Conservation (phyloP, 2,329 filamentous ascomycete genomes). For the Diaporthe citri region DNA sequence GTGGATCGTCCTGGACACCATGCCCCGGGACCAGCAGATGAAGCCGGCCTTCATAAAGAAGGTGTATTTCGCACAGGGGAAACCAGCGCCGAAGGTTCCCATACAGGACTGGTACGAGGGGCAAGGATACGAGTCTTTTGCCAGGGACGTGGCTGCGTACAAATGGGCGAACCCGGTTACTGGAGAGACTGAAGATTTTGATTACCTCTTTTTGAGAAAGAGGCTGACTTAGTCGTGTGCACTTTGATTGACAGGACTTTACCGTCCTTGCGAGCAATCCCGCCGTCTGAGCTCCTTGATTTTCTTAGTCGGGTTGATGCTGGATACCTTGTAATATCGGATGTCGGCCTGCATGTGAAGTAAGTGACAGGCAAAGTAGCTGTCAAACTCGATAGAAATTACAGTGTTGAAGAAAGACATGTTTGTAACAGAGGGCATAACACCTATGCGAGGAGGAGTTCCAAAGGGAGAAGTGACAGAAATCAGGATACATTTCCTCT, state of each 20-base stretch:
- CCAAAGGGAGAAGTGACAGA: background rate
- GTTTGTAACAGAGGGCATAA: background rate
- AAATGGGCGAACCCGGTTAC: conserved; percentile 32
- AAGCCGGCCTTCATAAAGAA: conserved; percentile 21
- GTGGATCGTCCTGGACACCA: conserved; percentile 37
- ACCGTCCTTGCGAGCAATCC: background rate
- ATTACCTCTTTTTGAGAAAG: conserved; percentile 36
- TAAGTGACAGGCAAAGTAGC: background rate
- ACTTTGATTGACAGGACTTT: no score
- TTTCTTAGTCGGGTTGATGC: background rate
- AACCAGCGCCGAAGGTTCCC: conserved; percentile 11
- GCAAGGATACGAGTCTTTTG: conserved; percentile 37
- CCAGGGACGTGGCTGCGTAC: conserved; percentile 27
- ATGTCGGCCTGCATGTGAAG: background rate
- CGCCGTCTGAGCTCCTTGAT: background rate
- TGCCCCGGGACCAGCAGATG: conserved; percentile 37
- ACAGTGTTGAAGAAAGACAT: background rate
- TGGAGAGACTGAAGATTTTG: conserved; percentile 38
- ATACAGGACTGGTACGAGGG: conserved; percentile 39
- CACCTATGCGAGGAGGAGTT: no score
- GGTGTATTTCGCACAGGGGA: conserved; percentile 30
- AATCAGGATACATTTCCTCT: background rate
- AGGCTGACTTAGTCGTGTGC: background rate
- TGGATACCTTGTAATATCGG: background rate
- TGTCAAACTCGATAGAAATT: background rate